These are phyloP conservation scores for Linnemannia schmuckeri DNA, from an alignment of 192 early-diverging fungal species.

Conservation along the genomic window DNA sequence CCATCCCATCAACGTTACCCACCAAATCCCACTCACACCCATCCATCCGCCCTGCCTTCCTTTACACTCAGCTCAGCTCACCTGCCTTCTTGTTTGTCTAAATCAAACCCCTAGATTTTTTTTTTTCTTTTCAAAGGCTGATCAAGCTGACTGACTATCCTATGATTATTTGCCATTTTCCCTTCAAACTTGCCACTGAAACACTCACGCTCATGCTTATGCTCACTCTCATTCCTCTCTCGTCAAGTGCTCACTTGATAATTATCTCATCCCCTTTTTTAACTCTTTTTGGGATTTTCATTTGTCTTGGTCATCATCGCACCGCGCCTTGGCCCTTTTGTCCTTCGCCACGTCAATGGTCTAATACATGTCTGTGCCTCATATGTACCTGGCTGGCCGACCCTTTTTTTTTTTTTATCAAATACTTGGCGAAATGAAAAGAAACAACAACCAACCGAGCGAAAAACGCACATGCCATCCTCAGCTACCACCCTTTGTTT, in stretches of 20 bases:
- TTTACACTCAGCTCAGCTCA: not conserved
- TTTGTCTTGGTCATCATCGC: constrained; percentile 8
- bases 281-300: not conserved
- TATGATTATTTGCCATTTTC: not conserved
- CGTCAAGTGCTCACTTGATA: not conserved
- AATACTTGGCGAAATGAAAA: not conserved
- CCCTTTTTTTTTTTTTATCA: not conserved
- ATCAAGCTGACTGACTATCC: not conserved
- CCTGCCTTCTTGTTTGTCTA: not conserved
- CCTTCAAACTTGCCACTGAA: not conserved
- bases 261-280: constrained; percentile 1
- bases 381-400: not conserved
- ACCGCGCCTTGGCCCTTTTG: not conserved
- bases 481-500: not conserved
- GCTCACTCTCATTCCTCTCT: not conserved
- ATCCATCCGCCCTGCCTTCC: not conserved
- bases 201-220: not conserved
- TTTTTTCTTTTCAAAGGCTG: no score
- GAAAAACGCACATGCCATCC: constrained; percentile 1
- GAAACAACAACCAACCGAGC: not conserved
- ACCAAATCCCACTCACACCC: not conserved
- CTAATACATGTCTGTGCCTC: not conserved
- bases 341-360: not conserved
- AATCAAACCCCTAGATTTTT: not conserved
- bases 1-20: no score